Percentiles rank a stretch among this genome's conserved stretches.
These are phyloP conservation scores for Arabidopsis suecica DNA, from an alignment of 345 rosid genomes.

Conservation along the genomic window DNA sequence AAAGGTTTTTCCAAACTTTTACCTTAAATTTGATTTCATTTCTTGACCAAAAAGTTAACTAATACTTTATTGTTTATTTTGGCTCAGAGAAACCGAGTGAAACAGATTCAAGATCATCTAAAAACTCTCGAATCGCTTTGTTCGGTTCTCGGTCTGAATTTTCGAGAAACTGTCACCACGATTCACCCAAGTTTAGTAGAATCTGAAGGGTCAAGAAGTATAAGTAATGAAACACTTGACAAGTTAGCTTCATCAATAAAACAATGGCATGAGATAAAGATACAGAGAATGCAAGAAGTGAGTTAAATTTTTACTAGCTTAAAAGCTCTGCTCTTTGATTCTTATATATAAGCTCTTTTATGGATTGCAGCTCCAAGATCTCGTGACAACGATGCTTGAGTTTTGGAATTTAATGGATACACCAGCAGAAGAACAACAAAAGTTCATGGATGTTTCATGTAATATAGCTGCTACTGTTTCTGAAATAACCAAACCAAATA, in stretches of 20 bases:
- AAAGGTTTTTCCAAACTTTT: slow-evolving; percentile 52
- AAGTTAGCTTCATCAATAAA: slow-evolving; percentile 53
- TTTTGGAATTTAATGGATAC: slow-evolving; percentile 97
- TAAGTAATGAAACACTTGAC: slow-evolving; percentile 60
- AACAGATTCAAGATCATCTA: slow-evolving; percentile 63
- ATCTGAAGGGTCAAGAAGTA: slow-evolving; percentile 55
- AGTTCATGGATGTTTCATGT: slow-evolving; percentile 76
- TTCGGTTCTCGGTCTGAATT: slow-evolving; percentile 75
- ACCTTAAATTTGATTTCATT: background rate
- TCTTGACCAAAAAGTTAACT: background rate
- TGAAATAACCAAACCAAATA: slow-evolving; percentile 87
- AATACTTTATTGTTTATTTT: background rate
- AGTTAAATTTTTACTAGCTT: slow-evolving; percentile 12
- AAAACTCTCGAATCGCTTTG: slow-evolving; percentile 58
- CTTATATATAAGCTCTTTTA: background rate
- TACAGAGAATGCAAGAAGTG: slow-evolving; percentile 89
- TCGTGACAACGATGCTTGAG: slow-evolving; percentile 84
- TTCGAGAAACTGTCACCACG: slow-evolving; percentile 49
- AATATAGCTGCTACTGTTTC: slow-evolving; percentile 93
- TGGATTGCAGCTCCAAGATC: slow-evolving; percentile 89
- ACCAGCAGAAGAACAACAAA: slow-evolving; percentile 88
- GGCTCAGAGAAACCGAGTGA: slow-evolving; percentile 66
- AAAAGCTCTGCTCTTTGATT: background rate
- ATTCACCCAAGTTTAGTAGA: slow-evolving; percentile 67
- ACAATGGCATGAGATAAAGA: slow-evolving; percentile 66